Base-by-base conservation (phyloP, 345 rosid genomes). In the Physaria fendleri region DNA sequence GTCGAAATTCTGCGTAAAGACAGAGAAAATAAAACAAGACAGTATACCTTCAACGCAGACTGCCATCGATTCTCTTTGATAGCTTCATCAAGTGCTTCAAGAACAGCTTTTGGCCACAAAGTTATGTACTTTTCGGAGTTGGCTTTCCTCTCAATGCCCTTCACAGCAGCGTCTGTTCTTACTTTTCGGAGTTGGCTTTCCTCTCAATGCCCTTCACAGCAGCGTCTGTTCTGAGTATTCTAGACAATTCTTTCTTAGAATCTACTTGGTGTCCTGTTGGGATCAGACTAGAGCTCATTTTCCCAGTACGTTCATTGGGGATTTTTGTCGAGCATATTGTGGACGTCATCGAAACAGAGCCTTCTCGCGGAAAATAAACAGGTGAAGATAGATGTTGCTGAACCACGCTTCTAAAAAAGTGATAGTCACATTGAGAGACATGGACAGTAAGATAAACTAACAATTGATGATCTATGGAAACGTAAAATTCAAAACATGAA, bases 51-150 rank as follows among this genome's bases (percentile, higher is more conserved):
- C 25, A 91, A 83, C 41, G 88, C 90, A 65, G 88, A 78, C 20
- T 73, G 77, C 76, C 93, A 81, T 42, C 72, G 77, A 32, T 82
- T 78, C 17, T 79, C 76, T 21, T 49, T 71, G 6, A 81, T 73
- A 7, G 92, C 96, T 1, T 77, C 98, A 21, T 85, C 90, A 35
- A 84, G 88, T 52, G 95, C 92, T 62, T 91, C 95, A 75, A 91
- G 74, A 42, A 91, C 82, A 58, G 95, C 84, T 72, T 77, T 91
- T 42, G 98, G 92, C 90, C 85, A 79, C 38, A 88, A 73, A n/a
- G 72, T 81, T 3, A 33, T 76, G 78, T 85, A 74, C 82, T 87
- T 85, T 45, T 66, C 76, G 5, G 97, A 85, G 59, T 80, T 77
- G 23, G 90, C 81, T 68, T 87, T 90, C 74, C 51, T 79, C 73